Percentiles rank a stretch among this genome's conserved stretches.
phyloP scores from a whole-genome alignment of 2,329 filamentous ascomycete genomes.

The Mollisiaceae sp. region DNA sequence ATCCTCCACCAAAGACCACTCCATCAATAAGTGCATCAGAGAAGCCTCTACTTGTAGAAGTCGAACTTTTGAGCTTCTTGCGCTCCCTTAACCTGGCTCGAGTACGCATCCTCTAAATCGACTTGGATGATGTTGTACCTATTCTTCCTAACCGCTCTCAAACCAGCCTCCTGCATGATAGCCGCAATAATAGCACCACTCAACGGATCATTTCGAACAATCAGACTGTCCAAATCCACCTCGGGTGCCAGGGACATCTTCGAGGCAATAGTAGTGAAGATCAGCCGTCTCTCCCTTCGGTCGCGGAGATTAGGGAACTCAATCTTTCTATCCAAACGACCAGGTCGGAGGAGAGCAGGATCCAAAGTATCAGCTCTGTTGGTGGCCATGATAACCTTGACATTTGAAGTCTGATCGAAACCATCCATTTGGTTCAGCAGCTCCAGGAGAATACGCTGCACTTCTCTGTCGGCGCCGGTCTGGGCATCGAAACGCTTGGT shows the following conservation, averaged over 20 bases:
- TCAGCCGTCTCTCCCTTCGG: conserved; percentile 90
- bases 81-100: conserved; percentile 89
- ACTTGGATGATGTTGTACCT: conserved; percentile 98
- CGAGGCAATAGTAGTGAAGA: conserved; percentile 94
- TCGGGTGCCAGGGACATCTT: conserved; percentile 98
- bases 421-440: conserved; percentile 99
- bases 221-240: conserved; percentile 93
- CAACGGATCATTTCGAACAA: conserved; percentile 94
- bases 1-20: neutral
- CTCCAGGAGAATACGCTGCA: conserved; percentile 97
- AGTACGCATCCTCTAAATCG: conserved; percentile 96
- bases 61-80: conserved; percentile 78
- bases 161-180: conserved; percentile 98
- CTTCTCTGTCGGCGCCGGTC: conserved; percentile 95
- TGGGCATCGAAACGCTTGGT: conserved; percentile 99
- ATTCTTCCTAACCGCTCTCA: conserved; percentile 95
- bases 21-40: conserved; percentile 5
- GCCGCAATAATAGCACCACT: conserved; percentile 96
- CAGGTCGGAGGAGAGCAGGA: conserved; percentile 90
- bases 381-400: conserved; percentile 99
- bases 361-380: conserved; percentile 98
- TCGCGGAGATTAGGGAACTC: conserved; percentile 97
- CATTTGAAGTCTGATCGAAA: conserved; percentile 98
- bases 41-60: conserved; percentile 75
- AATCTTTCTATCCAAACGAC: conserved; percentile 96